These are phyloP conservation scores for Lactarius akahatsu DNA, from an alignment of 768 basidiomycete species.

Conservation along the genomic window DNA sequence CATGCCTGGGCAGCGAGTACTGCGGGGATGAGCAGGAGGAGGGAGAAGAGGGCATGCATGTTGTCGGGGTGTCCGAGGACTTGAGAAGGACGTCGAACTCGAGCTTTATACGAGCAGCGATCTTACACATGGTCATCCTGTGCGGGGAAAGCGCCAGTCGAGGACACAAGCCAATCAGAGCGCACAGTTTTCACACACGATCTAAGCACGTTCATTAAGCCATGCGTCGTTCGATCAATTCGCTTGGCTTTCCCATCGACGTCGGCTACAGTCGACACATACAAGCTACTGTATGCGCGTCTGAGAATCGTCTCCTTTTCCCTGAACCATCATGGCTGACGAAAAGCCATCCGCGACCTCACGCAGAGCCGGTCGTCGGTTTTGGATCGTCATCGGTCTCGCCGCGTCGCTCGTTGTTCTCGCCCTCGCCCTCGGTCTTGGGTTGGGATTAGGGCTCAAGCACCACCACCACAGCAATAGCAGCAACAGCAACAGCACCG, in stretches of 20 bases:
- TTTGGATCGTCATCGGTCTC: background rate
- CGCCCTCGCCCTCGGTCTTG: slow-evolving; percentile 33
- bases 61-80: background rate
- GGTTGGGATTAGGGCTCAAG: slow-evolving; percentile 30
- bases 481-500: background rate
- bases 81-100: background rate
- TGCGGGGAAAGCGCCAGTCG: background rate
- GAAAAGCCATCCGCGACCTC: background rate
- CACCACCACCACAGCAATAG: slow-evolving; percentile 14
- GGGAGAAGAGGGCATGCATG: slow-evolving; percentile 13
- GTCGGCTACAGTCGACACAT: no score
- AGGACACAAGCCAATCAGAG: background rate
- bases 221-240: background rate
- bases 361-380: background rate
- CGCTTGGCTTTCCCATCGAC: no score
- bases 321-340: background rate
- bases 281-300: no score
- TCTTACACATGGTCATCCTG: background rate
- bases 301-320: background rate
- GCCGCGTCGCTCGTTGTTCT: slow-evolving; percentile 15
- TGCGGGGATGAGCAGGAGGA: slow-evolving; percentile 14
- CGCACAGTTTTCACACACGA: background rate
- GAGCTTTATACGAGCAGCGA: slow-evolving; percentile 5
- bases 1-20: slow-evolving; percentile 14
- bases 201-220: background rate